Percentiles rank a stretch among this genome's conserved stretches.
Evolutionary conservation across 129 eudicot species (phyloP).

Genomic region (Escallonia rubra): DNA sequence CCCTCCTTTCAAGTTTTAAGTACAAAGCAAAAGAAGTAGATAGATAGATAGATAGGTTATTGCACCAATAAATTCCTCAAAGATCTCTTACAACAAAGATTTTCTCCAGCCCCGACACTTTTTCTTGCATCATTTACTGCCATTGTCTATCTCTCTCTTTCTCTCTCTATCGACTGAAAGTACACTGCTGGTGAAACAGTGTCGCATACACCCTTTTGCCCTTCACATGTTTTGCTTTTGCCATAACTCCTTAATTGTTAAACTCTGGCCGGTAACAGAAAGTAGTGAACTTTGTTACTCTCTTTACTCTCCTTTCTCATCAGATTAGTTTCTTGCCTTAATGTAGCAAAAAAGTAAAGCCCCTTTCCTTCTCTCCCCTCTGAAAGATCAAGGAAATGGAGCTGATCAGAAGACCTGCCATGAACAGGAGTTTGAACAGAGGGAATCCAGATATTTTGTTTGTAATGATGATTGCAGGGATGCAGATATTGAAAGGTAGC

Average conservation of each 20-base stretch:
- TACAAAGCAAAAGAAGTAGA: no score
- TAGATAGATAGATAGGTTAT: neutral
- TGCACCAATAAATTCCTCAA: neutral
- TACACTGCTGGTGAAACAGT: constrained; percentile 28
- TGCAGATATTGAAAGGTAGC: constrained; percentile 20
- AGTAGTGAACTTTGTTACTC: constrained; percentile 28
- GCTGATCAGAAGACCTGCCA: constrained; percentile 16
- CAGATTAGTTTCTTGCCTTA: constrained; percentile 10
- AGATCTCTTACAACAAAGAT: neutral
- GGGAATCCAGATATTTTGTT: constrained; percentile 39
- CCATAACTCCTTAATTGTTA: constrained; percentile 32
- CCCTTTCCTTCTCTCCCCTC: constrained; percentile 3
- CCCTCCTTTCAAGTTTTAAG: no score
- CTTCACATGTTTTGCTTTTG: constrained; percentile 15
- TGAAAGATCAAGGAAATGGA: neutral
- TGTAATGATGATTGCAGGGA: constrained; percentile 42
- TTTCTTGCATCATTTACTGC: constrained; percentile 14
- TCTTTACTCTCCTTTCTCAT: constrained; percentile 30
- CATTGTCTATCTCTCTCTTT: constrained; percentile 11
- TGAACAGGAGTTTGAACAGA: constrained; percentile 38
- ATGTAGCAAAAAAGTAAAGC: constrained; percentile 8
- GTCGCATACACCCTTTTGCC: neutral
- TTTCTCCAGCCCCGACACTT: neutral
- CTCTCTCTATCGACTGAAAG: constrained; percentile 11
- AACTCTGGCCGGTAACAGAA: constrained; percentile 18